Conservation (phyloP, 176 grass and related monocot species). For the Carex myosuroides region DNA sequence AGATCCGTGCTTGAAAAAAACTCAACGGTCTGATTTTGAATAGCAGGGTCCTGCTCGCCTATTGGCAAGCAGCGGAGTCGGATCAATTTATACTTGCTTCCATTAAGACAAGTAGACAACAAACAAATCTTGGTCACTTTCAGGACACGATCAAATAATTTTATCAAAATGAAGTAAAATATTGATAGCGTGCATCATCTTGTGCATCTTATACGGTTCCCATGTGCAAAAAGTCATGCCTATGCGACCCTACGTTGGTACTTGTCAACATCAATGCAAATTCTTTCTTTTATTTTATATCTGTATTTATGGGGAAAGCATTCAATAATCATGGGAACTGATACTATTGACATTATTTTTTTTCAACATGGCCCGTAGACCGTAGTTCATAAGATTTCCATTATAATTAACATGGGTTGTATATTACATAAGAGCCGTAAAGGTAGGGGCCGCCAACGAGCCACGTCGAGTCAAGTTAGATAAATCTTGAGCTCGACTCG, state of each 20-base stretch:
- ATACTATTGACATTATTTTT: not conserved
- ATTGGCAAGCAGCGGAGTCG: no score
- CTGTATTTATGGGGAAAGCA: not conserved
- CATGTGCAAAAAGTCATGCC: not conserved
- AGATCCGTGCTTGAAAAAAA: no score
- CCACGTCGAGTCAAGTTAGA: no score
- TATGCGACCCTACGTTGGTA: not conserved
- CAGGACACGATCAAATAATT: not conserved
- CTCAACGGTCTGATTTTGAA: no score
- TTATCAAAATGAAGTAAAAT: not conserved
- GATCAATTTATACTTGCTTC: not conserved
- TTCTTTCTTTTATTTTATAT: not conserved
- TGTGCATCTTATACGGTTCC: not conserved
- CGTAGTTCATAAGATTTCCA: no score
- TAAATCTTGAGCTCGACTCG: no score
- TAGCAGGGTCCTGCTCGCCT: no score
- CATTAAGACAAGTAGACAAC: not conserved
- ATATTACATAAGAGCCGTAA: no score
- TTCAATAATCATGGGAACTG: not conserved
- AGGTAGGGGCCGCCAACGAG: no score
- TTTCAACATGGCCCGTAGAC: no score
- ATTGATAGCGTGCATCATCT: not conserved
- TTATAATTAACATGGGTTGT: no score
- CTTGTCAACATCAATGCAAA: not conserved
- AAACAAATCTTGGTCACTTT: constrained; percentile 13